Evolutionary conservation across 345 rosid genomes (phyloP).

Genomic region (Tarenaya hassleriana): DNA sequence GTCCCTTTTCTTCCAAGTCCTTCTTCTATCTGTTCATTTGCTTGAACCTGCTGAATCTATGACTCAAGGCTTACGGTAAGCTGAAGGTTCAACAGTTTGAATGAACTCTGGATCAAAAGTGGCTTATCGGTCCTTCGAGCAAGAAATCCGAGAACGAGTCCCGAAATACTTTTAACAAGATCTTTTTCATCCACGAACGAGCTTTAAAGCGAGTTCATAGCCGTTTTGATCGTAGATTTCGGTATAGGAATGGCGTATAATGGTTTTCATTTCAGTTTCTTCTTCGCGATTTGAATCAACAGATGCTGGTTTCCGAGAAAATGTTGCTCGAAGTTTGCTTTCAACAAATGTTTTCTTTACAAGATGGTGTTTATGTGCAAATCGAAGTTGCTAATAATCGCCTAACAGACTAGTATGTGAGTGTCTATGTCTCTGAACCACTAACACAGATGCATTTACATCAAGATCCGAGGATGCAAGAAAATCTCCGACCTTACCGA

Average conservation of each 20-base stretch:
- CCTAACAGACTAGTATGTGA: constrained; percentile 24
- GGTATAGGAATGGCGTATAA: constrained; percentile 44
- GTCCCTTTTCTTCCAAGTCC: no score
- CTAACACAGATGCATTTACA: constrained; percentile 52
- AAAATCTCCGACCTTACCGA: constrained; percentile 61
- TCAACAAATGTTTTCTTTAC: not conserved
- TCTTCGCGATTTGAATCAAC: constrained; percentile 31
- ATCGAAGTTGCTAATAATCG: constrained; percentile 19
- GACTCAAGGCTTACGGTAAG: no score
- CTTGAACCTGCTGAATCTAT: no score
- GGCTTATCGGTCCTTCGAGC: constrained; percentile 5
- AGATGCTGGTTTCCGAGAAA: constrained; percentile 16
- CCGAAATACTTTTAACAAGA: constrained; percentile 17
- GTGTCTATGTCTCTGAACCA: constrained; percentile 58
- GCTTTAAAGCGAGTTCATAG: constrained; percentile 24
- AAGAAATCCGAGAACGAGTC: constrained; percentile 7
- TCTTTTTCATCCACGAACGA: constrained; percentile 23
- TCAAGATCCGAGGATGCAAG: constrained; percentile 56
- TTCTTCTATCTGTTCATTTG: no score
- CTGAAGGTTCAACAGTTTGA: no score
- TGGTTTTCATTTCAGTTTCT: constrained; percentile 31
- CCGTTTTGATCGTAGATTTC: constrained; percentile 31
- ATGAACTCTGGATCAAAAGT: no score
- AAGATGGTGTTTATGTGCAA: constrained; percentile 2
- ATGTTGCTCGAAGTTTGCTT: not conserved